A percentile compares a stretch with the other conserved stretches of the same genome.
These are phyloP conservation scores for Penstemon davidsonii DNA, from an alignment of 257 asterid genomes.

Conservation along the genomic window DNA sequence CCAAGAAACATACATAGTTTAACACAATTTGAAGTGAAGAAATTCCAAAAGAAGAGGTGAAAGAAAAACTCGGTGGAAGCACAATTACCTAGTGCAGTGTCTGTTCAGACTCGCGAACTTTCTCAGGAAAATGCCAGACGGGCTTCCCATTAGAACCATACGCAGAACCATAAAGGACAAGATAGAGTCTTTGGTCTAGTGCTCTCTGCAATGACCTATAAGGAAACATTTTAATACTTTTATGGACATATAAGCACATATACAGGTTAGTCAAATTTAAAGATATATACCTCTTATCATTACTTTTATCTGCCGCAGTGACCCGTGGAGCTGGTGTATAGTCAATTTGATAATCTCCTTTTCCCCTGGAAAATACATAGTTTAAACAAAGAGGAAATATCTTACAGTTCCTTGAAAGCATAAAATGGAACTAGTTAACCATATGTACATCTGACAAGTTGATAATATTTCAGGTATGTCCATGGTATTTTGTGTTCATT, in stretches of 20 bases:
- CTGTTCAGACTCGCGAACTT: slow-evolving; percentile 69
- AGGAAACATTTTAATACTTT: slow-evolving; percentile 21
- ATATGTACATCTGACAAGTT: not conserved
- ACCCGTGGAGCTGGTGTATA: slow-evolving; percentile 76
- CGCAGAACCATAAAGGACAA: slow-evolving; percentile 65
- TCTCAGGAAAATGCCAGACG: slow-evolving; percentile 94
- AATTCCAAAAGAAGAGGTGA: not conserved
- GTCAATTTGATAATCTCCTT: slow-evolving; percentile 80
- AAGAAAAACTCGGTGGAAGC: slow-evolving; percentile 2
- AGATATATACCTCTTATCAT: slow-evolving; percentile 70
- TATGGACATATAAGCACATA: not conserved
- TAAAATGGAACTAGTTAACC: not conserved
- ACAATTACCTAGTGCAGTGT: slow-evolving; percentile 70
- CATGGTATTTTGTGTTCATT: not conserved
- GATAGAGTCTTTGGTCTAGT: slow-evolving; percentile 88
- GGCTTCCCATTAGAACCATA: slow-evolving; percentile 53
- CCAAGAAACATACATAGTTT: too few relatives aligned
- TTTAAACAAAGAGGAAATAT: slow-evolving; percentile 8
- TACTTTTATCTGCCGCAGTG: slow-evolving; percentile 73
- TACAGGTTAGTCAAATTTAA: not conserved
- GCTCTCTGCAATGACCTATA: slow-evolving; percentile 86
- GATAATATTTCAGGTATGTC: slow-evolving; percentile 14
- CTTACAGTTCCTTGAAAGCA: too few relatives aligned
- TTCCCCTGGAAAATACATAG: slow-evolving; percentile 56
- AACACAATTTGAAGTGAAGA: slow-evolving; percentile 19